A percentile compares a stretch with the other conserved stretches of the same genome.
phyloP scores from a whole-genome alignment of 2,329 filamentous ascomycete species.

The Cercospora sp. region DNA sequence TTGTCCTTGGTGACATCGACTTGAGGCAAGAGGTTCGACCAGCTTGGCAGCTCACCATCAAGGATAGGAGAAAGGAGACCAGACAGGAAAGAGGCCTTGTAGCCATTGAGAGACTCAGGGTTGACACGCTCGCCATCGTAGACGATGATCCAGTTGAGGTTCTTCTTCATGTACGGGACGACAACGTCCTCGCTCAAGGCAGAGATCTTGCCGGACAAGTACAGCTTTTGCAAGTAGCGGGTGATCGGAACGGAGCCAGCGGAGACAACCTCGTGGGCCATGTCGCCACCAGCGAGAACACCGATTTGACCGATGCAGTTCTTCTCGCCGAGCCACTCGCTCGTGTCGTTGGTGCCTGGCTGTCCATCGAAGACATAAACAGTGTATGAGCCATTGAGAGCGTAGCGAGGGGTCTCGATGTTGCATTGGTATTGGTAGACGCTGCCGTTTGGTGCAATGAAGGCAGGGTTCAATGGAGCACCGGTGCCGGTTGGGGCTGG shows the following conservation, averaged over 20 bases:
- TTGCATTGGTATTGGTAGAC: constrained; percentile 70
- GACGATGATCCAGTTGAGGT: constrained; percentile 41
- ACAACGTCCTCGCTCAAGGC: constrained; percentile 34
- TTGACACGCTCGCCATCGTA: constrained; percentile 38
- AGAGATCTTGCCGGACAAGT: constrained; percentile 36
- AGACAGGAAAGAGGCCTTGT: constrained; percentile 44
- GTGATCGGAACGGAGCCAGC: constrained; percentile 50
- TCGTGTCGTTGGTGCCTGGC: constrained; percentile 43
- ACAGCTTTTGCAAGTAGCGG: constrained; percentile 41
- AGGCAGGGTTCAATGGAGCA: constrained; percentile 17
- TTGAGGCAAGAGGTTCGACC: constrained; percentile 30
- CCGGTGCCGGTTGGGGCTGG: constrained; percentile 5
- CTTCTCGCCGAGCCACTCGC: constrained; percentile 53
- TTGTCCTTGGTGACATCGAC: constrained; percentile 33
- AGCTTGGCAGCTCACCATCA: constrained; percentile 27
- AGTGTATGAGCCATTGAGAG: constrained; percentile 61
- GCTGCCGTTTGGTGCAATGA: constrained; percentile 42
- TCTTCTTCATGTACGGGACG: constrained; percentile 35
- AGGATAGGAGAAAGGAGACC: constrained; percentile 36
- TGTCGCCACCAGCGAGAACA: constrained; percentile 41
- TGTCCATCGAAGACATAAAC: constrained; percentile 68
- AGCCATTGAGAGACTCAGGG: constrained; percentile 39
- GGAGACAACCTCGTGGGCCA: constrained; percentile 31
- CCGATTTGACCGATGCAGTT: constrained; percentile 63
- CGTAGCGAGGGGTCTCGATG: constrained; percentile 61